phyloP scores from a whole-genome alignment of 2,329 filamentous ascomycete species.

The Cercospora brassicicola region DNA sequence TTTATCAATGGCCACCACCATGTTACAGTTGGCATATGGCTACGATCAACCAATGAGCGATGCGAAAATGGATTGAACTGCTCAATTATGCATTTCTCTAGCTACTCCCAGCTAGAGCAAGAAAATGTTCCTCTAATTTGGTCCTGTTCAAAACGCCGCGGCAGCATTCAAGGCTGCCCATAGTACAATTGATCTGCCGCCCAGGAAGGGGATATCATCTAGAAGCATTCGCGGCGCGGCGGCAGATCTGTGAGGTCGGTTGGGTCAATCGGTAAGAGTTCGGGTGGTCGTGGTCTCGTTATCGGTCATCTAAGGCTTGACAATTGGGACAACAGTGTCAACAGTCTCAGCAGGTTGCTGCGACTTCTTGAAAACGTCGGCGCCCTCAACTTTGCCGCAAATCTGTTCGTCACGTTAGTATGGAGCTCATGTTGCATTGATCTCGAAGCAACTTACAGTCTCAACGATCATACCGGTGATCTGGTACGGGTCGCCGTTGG shows the following conservation, averaged over 20 bases:
- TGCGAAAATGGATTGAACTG: background rate
- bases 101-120: conserved; percentile 14
- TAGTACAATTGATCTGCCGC: conserved; percentile 11
- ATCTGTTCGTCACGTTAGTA: conserved; percentile 33
- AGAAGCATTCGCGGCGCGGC: conserved; percentile 14
- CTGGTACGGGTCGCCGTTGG: conserved; percentile 85
- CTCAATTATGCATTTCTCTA: conserved; percentile 15
- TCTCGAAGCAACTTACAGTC: conserved; percentile 47
- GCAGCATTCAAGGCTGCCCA: conserved; percentile 5
- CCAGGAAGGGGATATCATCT: conserved; percentile 23
- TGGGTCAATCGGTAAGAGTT: background rate
- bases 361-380: conserved; percentile 47
- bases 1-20: no score
- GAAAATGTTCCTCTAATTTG: background rate
- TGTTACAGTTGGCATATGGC: background rate
- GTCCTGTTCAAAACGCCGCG: background rate
- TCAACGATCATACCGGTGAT: conserved; percentile 79
- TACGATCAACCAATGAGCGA: background rate
- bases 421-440: conserved; percentile 4
- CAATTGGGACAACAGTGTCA: conserved; percentile 39
- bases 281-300: conserved; percentile 7
- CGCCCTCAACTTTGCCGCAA: conserved; percentile 53
- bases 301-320: conserved; percentile 36
- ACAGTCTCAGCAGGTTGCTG: conserved; percentile 36
- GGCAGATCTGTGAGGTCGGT: conserved; percentile 3